phyloP scores from a whole-genome alignment of 1,284 basidiomycete species.

The Trametes sp. region DNA sequence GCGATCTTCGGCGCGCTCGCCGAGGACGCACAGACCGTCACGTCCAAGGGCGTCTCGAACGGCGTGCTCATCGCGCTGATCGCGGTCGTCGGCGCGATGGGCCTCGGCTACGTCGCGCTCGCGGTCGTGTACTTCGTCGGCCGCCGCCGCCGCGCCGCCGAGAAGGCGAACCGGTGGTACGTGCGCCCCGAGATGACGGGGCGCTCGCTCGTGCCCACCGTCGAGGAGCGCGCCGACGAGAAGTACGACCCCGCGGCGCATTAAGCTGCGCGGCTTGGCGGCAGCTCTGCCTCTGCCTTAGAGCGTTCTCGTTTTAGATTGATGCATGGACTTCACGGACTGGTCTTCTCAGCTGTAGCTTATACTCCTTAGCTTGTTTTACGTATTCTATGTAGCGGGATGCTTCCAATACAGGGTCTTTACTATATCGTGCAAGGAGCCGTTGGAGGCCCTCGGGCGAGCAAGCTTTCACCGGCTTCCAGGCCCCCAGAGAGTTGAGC shows the following conservation, averaged over 20 bases:
- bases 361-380: constrained; percentile 14
- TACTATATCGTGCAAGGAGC: background rate
- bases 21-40: constrained; percentile 20
- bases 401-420: constrained; percentile 12
- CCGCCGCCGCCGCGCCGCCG: constrained; percentile 18
- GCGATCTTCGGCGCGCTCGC: constrained; percentile 31
- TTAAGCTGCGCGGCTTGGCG: background rate
- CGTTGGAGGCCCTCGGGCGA: background rate
- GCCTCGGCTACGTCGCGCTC: constrained; percentile 36
- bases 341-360: constrained; percentile 20
- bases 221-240: constrained; percentile 22
- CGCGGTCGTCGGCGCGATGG: constrained; percentile 36
- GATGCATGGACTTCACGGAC: constrained; percentile 12
- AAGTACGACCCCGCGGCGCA: constrained; percentile 27
- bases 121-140: constrained; percentile 31
- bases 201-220: constrained; percentile 32
- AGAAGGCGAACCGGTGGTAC: constrained; percentile 30
- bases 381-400: constrained; percentile 13
- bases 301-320: background rate
- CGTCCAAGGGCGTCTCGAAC: constrained; percentile 60
- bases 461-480: constrained; percentile 15
- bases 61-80: constrained; percentile 39
- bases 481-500: background rate
- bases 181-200: constrained; percentile 34
- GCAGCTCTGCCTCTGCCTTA: background rate